A percentile compares a stretch with the other conserved stretches of the same genome.
Conservation (phyloP, 768 basidiomycete species). For the Lactifluus echinatus region DNA sequence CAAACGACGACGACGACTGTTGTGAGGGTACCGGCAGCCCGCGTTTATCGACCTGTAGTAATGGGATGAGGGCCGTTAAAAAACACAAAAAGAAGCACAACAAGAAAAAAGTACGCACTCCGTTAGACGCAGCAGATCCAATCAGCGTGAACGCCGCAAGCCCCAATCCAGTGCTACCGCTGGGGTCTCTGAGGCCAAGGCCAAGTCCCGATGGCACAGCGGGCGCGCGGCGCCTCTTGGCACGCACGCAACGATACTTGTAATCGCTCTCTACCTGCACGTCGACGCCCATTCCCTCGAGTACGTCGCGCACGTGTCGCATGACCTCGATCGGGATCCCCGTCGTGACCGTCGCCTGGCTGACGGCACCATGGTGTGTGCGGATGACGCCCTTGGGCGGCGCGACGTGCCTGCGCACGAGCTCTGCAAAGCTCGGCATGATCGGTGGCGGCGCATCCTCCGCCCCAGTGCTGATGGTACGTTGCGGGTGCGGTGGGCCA, state of each 20-base stretch:
- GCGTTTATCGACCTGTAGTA: slow-evolving; percentile 71
- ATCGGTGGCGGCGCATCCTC: background rate
- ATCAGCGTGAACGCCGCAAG: slow-evolving; percentile 71
- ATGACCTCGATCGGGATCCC: slow-evolving; percentile 82
- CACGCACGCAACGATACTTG: slow-evolving; percentile 79
- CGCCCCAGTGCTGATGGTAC: slow-evolving; percentile 7
- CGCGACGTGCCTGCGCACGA: slow-evolving; percentile 27
- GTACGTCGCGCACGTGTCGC: slow-evolving; percentile 67
- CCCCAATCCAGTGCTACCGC: slow-evolving; percentile 31
- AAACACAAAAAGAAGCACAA: background rate
- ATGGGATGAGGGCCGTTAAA: background rate
- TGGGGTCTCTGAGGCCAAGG: slow-evolving; percentile 38
- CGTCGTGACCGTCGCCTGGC: slow-evolving; percentile 82
- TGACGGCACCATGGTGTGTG: slow-evolving; percentile 87
- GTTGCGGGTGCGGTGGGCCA: slow-evolving; percentile 11
- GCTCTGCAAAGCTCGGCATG: slow-evolving; percentile 24
- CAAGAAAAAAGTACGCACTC: slow-evolving; percentile 44
- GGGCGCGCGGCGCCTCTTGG: slow-evolving; percentile 46
- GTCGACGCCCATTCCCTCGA: slow-evolving; percentile 87
- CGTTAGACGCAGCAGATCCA: slow-evolving; percentile 77
- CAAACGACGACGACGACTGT: slow-evolving; percentile 57
- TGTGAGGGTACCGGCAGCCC: slow-evolving; percentile 80
- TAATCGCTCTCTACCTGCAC: slow-evolving; percentile 83
- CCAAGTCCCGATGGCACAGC: slow-evolving; percentile 24
- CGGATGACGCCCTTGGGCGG: slow-evolving; percentile 48